Percentiles rank a stretch among this genome's conserved stretches.
phyloP scores from a whole-genome alignment of 2,329 filamentous ascomycete genomes.

The Plenodomus biglobosus region DNA sequence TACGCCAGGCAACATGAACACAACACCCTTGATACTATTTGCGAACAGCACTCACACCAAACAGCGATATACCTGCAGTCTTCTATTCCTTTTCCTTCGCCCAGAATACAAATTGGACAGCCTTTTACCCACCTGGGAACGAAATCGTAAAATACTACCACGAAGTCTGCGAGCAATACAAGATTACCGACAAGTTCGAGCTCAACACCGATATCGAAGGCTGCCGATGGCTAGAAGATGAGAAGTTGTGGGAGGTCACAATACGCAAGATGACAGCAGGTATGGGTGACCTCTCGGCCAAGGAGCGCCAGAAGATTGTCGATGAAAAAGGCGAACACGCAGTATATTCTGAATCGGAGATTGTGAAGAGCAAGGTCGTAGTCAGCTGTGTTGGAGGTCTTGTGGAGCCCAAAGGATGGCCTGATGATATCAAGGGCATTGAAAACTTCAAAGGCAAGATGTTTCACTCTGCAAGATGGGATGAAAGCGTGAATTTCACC shows the following conservation, averaged over 20 bases:
- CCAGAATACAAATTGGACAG: conserved; percentile 56
- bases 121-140: conserved; percentile 51
- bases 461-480: conserved; percentile 61
- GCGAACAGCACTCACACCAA: conserved; percentile 11
- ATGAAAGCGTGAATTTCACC: conserved; percentile 54
- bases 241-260: conserved; percentile 58
- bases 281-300: conserved; percentile 55
- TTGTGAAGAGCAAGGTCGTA: conserved; percentile 57
- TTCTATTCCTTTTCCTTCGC: conserved; percentile 61
- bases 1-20: neutral
- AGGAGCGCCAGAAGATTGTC: conserved; percentile 51
- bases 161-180: conserved; percentile 55
- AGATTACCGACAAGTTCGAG: conserved; percentile 60
- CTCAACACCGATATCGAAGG: conserved; percentile 59
- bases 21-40: neutral
- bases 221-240: conserved; percentile 56
- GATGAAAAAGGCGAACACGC: conserved; percentile 48
- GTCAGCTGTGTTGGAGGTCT: conserved; percentile 58
- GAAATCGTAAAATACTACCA: conserved; percentile 58
- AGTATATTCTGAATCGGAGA: conserved; percentile 56
- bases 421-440: conserved; percentile 54
- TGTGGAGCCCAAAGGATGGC: conserved; percentile 57
- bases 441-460: conserved; percentile 58
- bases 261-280: conserved; percentile 55
- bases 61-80: conserved; percentile 52